Conservation (phyloP, 495 filamentous ascomycete species). For the Tuber calosporum region DNA sequence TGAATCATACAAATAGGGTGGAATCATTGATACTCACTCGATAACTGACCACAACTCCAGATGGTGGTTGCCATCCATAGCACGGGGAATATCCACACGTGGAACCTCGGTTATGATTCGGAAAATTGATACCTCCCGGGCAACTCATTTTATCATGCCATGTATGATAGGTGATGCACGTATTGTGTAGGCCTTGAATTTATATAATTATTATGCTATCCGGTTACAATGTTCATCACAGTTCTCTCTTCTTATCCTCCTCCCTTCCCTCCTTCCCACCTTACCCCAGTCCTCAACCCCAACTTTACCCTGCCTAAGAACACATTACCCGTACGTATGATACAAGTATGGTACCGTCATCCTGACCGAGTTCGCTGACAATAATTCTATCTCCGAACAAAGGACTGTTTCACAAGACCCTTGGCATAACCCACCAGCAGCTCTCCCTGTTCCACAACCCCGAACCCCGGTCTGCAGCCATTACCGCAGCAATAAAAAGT, state of each 20-base stretch:
- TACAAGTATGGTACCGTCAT: too few species aligned
- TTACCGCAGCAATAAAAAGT: background rate
- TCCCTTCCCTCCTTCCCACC: background rate
- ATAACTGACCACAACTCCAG: background rate
- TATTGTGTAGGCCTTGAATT: too few species aligned
- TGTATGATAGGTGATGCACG: background rate
- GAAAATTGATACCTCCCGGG: background rate
- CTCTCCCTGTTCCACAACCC: background rate
- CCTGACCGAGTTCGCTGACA: background rate
- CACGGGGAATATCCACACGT: background rate
- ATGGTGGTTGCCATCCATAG: background rate
- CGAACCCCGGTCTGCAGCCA: background rate
- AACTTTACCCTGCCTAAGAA: background rate
- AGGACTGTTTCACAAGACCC: background rate
- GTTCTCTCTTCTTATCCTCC: background rate
- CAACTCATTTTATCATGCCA: background rate
- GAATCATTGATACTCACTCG: background rate
- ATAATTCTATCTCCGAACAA: background rate
- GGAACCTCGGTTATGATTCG: background rate
- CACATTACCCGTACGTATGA: background rate
- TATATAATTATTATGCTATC: too few species aligned
- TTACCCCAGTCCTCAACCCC: background rate
- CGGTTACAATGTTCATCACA: background rate
- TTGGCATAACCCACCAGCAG: background rate
- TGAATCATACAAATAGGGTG: background rate